Evolutionary conservation across 2,329 filamentous ascomycete species (phyloP).

Genomic region (Aspergillus spinulosporus): DNA sequence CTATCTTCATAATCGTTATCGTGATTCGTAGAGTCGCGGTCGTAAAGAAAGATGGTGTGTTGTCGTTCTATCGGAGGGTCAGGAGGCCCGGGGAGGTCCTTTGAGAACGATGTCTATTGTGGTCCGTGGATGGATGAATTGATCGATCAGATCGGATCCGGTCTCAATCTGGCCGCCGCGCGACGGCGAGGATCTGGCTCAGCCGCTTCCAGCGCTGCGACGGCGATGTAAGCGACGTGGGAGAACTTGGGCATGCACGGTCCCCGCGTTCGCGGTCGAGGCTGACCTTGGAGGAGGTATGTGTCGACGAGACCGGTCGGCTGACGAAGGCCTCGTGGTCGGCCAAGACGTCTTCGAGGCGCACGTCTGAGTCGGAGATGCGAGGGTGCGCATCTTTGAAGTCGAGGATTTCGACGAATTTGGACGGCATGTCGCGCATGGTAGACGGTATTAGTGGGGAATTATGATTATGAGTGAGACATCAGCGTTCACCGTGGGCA

Average conservation of each 20-base stretch:
- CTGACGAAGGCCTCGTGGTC: slow-evolving; percentile 40
- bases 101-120: neutral
- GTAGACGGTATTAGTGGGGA: neutral
- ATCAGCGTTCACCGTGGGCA: neutral
- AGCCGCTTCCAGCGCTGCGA: slow-evolving; percentile 36
- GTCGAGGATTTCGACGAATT: slow-evolving; percentile 47
- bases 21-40: slow-evolving; percentile 4
- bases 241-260: slow-evolving; percentile 17
- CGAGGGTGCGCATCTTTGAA: slow-evolving; percentile 34
- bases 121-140: neutral
- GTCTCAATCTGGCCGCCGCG: slow-evolving; percentile 18
- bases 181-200: slow-evolving; percentile 34
- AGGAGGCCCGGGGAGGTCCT: too few relatives aligned
- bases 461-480: neutral
- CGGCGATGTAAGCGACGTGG: slow-evolving; percentile 24
- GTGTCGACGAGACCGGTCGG: slow-evolving; percentile 38
- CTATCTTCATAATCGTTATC: slow-evolving; percentile 11
- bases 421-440: slow-evolving; percentile 41
- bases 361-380: slow-evolving; percentile 43
- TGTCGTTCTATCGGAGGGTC: neutral
- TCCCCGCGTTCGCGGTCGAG: slow-evolving; percentile 30
- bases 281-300: slow-evolving; percentile 36
- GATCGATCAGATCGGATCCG: neutral
- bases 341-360: slow-evolving; percentile 46
- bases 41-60: neutral